Percentiles rank a stretch among this genome's conserved stretches.
phyloP scores from a whole-genome alignment of 257 asterid genomes.

The Sherardia arvensis region DNA sequence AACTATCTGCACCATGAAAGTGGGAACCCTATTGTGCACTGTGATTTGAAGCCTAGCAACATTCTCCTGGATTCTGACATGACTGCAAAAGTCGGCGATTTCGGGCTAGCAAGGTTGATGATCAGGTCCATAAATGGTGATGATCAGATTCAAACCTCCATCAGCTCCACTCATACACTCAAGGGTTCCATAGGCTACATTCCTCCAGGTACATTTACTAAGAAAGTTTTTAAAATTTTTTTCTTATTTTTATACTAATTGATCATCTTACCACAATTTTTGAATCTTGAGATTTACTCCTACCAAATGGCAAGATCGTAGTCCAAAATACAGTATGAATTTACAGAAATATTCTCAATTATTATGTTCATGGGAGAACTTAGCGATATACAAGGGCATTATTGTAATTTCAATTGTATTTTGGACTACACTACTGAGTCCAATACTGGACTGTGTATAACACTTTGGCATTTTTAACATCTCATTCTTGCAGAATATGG shows the following conservation, averaged over 20 bases:
- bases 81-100: conserved; percentile 53
- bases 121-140: conserved; percentile 12
- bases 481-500: conserved; percentile 43
- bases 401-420: no score
- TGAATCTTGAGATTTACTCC: neutral
- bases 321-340: no score
- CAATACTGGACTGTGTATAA: no score
- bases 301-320: no score
- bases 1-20: conserved; percentile 47
- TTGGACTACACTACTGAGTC: no score
- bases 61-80: conserved; percentile 46
- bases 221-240: neutral
- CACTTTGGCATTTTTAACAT: neutral
- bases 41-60: conserved; percentile 58
- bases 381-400: no score
- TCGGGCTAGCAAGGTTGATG: conserved; percentile 46
- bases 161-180: conserved; percentile 36
- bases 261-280: no score
- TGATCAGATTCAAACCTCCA: conserved; percentile 18
- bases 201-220: conserved; percentile 45
- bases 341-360: no score
- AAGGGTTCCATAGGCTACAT: conserved; percentile 68
- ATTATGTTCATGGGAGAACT: no score
- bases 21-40: conserved; percentile 35
- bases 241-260: no score